Base-by-base conservation (phyloP, 306 rosid species). In the Cicer chorassanicum region DNA sequence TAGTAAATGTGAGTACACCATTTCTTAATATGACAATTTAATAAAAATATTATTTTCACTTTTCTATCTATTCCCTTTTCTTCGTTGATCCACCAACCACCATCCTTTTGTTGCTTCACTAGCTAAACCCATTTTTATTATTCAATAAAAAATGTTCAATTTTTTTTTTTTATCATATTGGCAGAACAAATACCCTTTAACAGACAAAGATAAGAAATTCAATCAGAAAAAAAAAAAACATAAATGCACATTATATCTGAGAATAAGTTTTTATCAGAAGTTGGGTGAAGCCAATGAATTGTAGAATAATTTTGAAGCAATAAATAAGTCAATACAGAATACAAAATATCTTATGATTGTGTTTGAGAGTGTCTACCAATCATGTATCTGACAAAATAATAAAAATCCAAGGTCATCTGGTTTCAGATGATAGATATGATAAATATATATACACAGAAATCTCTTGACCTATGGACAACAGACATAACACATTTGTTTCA, bases 391-490 rank as follows among this genome's bases (percentile, higher is more conserved):
- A 81, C 29, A 5, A 82, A 82, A 79, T 39, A 55, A 74, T 76
- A 72, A 61, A 59, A 78, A 78, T 83, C 89, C 83, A 75, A 62
- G 49, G 64, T 84, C 89, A 86, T 79, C 87, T 86, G 84, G 78
- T 81, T 81, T 82, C 73, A 81, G 83, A 82, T 82, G 88, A 83
- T 79, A 79, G 83, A 82, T 82, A 86, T 38, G 56, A 19, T 21
- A 40, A n/a, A 50, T 87, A 80, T 82, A 75, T 84, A 91, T 83
- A 90, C 51, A 68, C 83, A 57, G 84, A 86, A 80, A 83, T 83
- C 83, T 44, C 83, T 70, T 61, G 75, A 79, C 78, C 78, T 82
- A 73, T 77, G 76, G 84, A 80, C 82, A 74, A 76, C 72, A 56
- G 73, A 67, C 73, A 86, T 45, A 76, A 83, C 76, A 77, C 40